Base-by-base conservation (phyloP, 2,329 filamentous ascomycete genomes). In the Apiospora koreana region DNA sequence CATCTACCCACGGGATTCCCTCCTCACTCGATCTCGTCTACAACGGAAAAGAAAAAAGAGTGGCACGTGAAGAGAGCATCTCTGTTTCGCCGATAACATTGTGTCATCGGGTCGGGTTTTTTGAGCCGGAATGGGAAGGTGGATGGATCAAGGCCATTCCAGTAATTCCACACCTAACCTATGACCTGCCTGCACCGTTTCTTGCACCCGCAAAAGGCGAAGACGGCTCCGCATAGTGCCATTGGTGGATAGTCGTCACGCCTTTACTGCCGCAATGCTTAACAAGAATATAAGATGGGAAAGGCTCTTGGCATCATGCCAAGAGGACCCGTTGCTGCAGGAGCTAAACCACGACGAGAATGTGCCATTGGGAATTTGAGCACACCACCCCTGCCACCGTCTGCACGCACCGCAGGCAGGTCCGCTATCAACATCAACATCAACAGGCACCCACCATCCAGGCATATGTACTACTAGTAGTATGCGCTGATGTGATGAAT, bases 301-400 rank as follows among this genome's bases (percentile, higher is more conserved):
- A 8, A n/a, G 21, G 18, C 28, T n/a, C 54, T 62, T 62, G 54
- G 54, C 54, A 62, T 38, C 31, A 38, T 62, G 54, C 54, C 54
- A 62, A 62, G 54, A 62, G 18, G 54, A 7, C 54, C 54, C 54
- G 31, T 35, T 38, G 54, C 54, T 62, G 54, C 31, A 38, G 54
- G 3, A 35, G 72, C 77, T 78, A 78, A 67, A 70, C 77, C 75
- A 67, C 74, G 76, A 78, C 72, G 73, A 78, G 77, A 78, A 78
- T 78, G 77, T 78, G 75, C 69, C 69, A 77, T 75, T 68, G 68
- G 16, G n/a, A n/a, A n/a, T n/a, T n/a, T n/a, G n/a, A n/a, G 28
- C 72, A 69, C 62, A 73, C 68, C 72, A 21, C 58, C 62, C n/a
- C n/a, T n/a, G 35, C 35, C 35, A 8, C 35, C 35, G 35, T 35